Evolutionary conservation across 2,329 filamentous ascomycete species (phyloP).

Genomic region (Clarireedia homoeocarpa): DNA sequence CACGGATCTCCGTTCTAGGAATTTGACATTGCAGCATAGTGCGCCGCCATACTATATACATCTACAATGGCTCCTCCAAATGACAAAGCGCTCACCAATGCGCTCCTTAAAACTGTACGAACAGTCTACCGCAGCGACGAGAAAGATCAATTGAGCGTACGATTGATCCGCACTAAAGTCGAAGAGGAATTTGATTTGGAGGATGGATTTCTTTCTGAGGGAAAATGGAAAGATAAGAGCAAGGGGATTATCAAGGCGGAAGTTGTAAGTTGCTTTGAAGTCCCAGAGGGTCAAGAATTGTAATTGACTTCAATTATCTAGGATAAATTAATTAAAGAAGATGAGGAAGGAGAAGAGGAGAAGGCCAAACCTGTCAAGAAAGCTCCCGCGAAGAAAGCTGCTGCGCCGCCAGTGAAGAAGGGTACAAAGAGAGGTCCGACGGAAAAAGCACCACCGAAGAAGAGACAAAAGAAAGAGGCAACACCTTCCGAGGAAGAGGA

Average conservation of each 20-base stretch:
- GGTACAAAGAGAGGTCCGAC: slow-evolving; percentile 32
- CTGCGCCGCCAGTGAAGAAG: slow-evolving; percentile 33
- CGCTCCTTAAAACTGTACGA: slow-evolving; percentile 8
- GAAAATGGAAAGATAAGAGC: slow-evolving; percentile 50
- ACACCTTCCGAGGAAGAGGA: slow-evolving; percentile 25
- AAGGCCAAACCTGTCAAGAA: slow-evolving; percentile 1
- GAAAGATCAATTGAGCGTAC: slow-evolving; percentile 45
- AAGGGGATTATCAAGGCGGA: slow-evolving; percentile 48
- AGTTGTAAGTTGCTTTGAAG: slow-evolving; percentile 37
- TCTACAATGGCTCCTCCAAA: slow-evolving; percentile 12
- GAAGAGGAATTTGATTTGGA: slow-evolving; percentile 43
- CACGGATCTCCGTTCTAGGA: no score
- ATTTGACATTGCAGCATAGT: no score
- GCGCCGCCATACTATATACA: neutral
- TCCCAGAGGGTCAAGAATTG: neutral
- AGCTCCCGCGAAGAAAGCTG: neutral
- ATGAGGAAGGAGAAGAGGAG: slow-evolving; percentile 11
- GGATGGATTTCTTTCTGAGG: slow-evolving; percentile 41
- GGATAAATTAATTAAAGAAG: slow-evolving; percentile 11
- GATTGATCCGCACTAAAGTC: slow-evolving; percentile 45
- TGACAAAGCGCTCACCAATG: slow-evolving; percentile 14
- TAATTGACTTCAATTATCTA: neutral
- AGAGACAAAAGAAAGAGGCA: slow-evolving; percentile 26
- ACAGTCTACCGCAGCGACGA: slow-evolving; percentile 7
- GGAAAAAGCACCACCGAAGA: slow-evolving; percentile 31